Conservation (phyloP, 2,329 filamentous ascomycete genomes). For the Fusarium newnesense region DNA sequence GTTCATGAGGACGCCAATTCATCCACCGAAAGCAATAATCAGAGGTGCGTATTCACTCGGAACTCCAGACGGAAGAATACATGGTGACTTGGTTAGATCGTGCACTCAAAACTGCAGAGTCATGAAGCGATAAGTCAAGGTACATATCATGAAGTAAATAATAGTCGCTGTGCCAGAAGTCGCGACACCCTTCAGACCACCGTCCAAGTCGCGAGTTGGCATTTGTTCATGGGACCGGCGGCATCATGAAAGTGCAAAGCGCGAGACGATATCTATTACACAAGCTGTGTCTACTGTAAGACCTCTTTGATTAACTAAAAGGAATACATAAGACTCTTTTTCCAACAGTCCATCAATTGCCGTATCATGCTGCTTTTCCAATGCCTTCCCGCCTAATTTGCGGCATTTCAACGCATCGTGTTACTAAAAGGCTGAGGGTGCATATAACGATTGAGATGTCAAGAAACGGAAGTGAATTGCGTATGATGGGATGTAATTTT, state of each 20-base stretch:
- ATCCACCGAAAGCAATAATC: background rate
- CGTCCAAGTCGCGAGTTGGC: no score
- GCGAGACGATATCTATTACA: background rate
- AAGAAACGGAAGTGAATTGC: no score
- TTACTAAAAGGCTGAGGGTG: background rate
- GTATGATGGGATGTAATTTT: rapidly evolving
- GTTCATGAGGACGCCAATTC: background rate
- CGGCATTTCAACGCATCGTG: background rate
- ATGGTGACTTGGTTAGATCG: background rate
- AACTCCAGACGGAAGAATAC: no score
- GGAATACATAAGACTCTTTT: background rate
- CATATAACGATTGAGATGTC: background rate
- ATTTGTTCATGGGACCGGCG: background rate
- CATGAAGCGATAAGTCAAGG: background rate
- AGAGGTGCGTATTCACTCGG: no score
- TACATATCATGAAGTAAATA: no score
- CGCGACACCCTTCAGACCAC: no score
- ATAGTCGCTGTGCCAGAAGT: no score
- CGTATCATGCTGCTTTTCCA: background rate
- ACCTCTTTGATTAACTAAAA: no score
- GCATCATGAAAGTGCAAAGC: background rate
- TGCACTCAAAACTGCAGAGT: background rate
- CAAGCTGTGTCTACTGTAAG: background rate
- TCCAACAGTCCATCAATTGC: background rate
- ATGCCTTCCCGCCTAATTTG: background rate